Conservation (phyloP, 2,329 filamentous ascomycete genomes). For the Hymenoscyphus occultus region DNA sequence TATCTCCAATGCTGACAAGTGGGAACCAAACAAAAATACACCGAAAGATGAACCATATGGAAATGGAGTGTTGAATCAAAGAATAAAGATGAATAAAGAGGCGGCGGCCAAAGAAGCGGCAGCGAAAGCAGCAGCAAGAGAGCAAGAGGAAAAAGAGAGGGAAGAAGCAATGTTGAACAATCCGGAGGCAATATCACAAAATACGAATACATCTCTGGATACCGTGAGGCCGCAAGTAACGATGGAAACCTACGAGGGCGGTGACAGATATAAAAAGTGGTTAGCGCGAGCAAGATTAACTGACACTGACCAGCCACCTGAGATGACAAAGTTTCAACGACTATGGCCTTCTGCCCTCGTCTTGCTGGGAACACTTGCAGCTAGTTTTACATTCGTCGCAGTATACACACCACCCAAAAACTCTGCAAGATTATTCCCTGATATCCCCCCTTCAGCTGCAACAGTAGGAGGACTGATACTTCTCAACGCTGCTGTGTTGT, state of each 20-base stretch:
- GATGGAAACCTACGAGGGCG: constrained; percentile 29
- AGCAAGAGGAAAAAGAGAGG: constrained; percentile 46
- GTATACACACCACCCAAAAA: constrained; percentile 52
- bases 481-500: constrained; percentile 55
- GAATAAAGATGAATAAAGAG: constrained; percentile 50
- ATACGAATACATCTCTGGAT: constrained; percentile 28
- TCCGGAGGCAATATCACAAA: constrained; percentile 37
- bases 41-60: constrained; percentile 51
- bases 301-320: constrained; percentile 49
- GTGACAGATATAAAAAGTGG: constrained; percentile 33
- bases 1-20: constrained; percentile 32
- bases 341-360: constrained; percentile 53
- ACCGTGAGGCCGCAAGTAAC: constrained; percentile 20
- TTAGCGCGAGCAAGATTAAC: constrained; percentile 46
- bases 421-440: constrained; percentile 53
- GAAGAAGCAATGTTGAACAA: constrained; percentile 42
- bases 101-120: constrained; percentile 46
- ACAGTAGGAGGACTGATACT: constrained; percentile 62
- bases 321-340: constrained; percentile 51
- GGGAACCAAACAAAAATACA: constrained; percentile 30
- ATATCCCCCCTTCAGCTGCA: constrained; percentile 58
- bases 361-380: constrained; percentile 45
- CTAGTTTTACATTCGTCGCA: constrained; percentile 44
- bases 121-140: constrained; percentile 39
- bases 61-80: constrained; percentile 53